A percentile compares a stretch with the other conserved stretches of the same genome.
Conservation (phyloP, 2,329 filamentous ascomycete genomes). For the Raffaelea albimanens region DNA sequence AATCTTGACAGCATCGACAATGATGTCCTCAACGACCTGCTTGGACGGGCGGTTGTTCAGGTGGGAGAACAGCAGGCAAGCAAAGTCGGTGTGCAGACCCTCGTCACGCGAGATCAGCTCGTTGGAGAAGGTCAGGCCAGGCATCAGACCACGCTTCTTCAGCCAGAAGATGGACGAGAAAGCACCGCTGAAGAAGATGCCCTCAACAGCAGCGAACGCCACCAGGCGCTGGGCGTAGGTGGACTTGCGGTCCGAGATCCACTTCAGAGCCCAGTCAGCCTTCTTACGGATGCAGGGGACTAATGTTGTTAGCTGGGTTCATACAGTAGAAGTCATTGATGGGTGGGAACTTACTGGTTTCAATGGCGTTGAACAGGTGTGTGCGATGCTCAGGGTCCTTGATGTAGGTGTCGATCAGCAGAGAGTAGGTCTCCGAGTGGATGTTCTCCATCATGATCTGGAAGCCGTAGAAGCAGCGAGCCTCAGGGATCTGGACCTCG, state of each 20-base stretch:
- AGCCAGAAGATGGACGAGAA: constrained; percentile 99
- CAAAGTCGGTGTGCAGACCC: constrained; percentile 98
- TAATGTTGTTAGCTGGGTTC: constrained; percentile 48
- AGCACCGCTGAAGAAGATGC: constrained; percentile 98
- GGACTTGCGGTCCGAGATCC: constrained; percentile 89
- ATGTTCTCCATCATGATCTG: constrained; percentile 99
- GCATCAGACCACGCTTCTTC: constrained; percentile 99
- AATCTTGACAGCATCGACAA: constrained; percentile 85
- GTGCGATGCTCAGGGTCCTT: constrained; percentile 91
- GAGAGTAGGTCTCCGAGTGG: constrained; percentile 98
- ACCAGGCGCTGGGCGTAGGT: constrained; percentile 93
- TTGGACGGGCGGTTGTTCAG: constrained; percentile 83
- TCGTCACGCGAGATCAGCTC: constrained; percentile 99
- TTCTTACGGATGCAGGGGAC: constrained; percentile 97
- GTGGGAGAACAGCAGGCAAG: constrained; percentile 95
- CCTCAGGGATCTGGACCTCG: constrained; percentile 95
- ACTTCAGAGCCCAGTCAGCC: constrained; percentile 92
- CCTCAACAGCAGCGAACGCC: constrained; percentile 94
- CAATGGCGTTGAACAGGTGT: constrained; percentile 97
- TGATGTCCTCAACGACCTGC: constrained; percentile 74
- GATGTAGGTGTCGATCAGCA: constrained; percentile 98
- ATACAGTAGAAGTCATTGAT: constrained; percentile 22
- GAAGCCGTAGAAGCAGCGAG: constrained; percentile 99
- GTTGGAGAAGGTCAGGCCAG: constrained; percentile 97
- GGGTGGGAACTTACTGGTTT: constrained; percentile 62